Evolutionary conservation across 139 green algal species (phyloP), one percentile per base, ranked within the genome.

Genomic region (Asterochloris sp.): DNA sequence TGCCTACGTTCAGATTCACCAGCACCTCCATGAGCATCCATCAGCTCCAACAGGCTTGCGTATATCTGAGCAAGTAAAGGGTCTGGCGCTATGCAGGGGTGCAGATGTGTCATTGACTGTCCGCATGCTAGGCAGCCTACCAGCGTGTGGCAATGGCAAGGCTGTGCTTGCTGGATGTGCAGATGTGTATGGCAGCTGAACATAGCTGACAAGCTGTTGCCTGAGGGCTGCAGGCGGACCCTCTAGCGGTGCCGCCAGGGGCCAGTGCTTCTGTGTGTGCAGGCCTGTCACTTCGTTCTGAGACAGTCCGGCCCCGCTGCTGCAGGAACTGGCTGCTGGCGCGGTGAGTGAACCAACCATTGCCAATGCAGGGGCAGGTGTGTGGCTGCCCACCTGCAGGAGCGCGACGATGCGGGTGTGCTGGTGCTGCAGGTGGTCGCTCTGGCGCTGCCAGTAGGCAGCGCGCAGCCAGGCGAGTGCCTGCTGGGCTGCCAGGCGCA

Each of bases 361-460:
- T 15, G 26, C 74, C 21, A 29, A 21, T 29, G 61, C 13, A n/a
- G 63, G 16, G 12, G 38, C 23, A 76, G n/a, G 61, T 73, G 19
- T 76, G 13, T n/a, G 28, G 6, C 12, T 26, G 14, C 62, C 23
- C 66, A 78, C 86, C 83, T 82, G 78, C 62, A 92, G 75, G 26
- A 93, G 80, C 9, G 76, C 73, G 14, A 17, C 21, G 4, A 88
- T 73, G 54, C 76, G 78, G 9, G 21, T 63, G 17, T 76, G 60
- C 29, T 81, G 79, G 4, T 68, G 83, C 11, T n/a, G 38, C 74
- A 94, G 76, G 27, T 89, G 83, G 16, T 83, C 81, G 26, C 73
- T 28, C 77, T 95, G 91, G 11, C 81, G 84, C 75, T 89, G 80
- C 92, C 93, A 97, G 85, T 97, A 97, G 83, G 88, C 86, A 19